Evolutionary conservation across 225 moss, liverwort and hornwort species (phyloP), one percentile per base, ranked within the genome.

Genomic region (Lunularia cruciata): DNA sequence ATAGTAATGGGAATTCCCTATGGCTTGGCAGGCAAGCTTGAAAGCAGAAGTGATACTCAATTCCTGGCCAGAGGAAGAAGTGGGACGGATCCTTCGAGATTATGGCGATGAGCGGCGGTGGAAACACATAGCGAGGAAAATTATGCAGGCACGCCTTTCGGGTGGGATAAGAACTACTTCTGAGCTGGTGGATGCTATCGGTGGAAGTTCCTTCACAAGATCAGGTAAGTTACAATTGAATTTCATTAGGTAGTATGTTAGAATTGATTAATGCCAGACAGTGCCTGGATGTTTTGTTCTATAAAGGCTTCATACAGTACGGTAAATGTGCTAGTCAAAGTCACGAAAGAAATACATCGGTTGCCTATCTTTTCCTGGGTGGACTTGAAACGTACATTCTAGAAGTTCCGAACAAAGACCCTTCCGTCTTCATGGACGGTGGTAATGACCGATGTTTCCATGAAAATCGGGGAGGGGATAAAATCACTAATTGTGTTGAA

Each of bases 91-190:
- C 75, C 76, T 96, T 57, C 86, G 96, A 71, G 96, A 96, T 56
- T 96, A 86, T 31, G 96, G 96, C 56, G 96, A 92, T 65, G 96
- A 96, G 79, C 83, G 89, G 73, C 79, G 96, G 65, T 96, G 96
- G 96, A 89, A 83, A 61, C 85, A 90, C 47, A 73, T 96, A 57
- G 96, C 96, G 12, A 86, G 86, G 63, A 96, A 83, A 72, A 88
- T 96, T 49, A 87, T 96, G 35, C 85, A 86, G 68, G 78, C 86
- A 70, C 80, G 96, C 45, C 71, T 96, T 51, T 79, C 77, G 11
- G 96, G 96, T 73, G 92, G 92, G 63, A 86, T 92, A 3, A 87
- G 83, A 52, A 92, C 87, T 31, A 96, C 96, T 39, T 78, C 96
- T 47, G 83, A 89, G 71, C 83, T 96, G 15, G 96, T 92, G 13